phyloP scores from a whole-genome alignment of 441 rosid genomes.

The Adansonia rubrostipa region DNA sequence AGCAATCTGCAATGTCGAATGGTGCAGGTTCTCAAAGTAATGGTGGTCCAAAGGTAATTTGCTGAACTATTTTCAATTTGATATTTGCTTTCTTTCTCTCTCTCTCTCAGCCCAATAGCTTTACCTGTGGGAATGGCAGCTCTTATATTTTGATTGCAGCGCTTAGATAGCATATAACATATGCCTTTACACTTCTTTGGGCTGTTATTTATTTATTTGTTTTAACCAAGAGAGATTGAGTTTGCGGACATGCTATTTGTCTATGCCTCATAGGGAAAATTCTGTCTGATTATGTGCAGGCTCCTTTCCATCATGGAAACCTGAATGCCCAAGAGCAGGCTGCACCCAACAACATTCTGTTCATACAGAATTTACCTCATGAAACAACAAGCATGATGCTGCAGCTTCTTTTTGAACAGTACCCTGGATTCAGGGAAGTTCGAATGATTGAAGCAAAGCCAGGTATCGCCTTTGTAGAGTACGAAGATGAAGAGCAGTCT shows the following conservation, averaged over 20 bases:
- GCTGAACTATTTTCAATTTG: not conserved
- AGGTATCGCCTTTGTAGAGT: slow-evolving; percentile 93
- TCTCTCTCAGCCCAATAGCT: not conserved
- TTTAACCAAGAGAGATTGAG: not conserved
- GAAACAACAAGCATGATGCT: slow-evolving; percentile 89
- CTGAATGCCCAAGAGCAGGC: slow-evolving; percentile 54
- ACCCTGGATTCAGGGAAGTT: slow-evolving; percentile 91
- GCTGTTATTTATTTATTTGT: not conserved
- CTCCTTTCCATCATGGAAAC: slow-evolving; percentile 52
- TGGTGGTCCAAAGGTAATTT: slow-evolving; percentile 64
- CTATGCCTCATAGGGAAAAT: not conserved
- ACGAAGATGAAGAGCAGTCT: slow-evolving; percentile 90
- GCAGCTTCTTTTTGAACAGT: slow-evolving; percentile 76
- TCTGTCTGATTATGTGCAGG: slow-evolving; percentile 40
- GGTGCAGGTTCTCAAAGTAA: slow-evolving; percentile 56
- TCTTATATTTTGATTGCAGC: not conserved
- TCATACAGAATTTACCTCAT: slow-evolving; percentile 87
- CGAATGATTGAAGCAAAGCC: slow-evolving; percentile 92
- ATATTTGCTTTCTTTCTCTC: not conserved
- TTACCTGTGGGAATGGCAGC: not conserved
- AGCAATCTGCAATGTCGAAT: slow-evolving; percentile 59
- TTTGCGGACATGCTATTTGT: not conserved
- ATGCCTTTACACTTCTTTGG: not conserved
- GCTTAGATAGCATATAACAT: not conserved
- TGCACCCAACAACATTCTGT: slow-evolving; percentile 84